Conservation (phyloP, 2,329 filamentous ascomycete species). For the Metarhizium humberi region DNA sequence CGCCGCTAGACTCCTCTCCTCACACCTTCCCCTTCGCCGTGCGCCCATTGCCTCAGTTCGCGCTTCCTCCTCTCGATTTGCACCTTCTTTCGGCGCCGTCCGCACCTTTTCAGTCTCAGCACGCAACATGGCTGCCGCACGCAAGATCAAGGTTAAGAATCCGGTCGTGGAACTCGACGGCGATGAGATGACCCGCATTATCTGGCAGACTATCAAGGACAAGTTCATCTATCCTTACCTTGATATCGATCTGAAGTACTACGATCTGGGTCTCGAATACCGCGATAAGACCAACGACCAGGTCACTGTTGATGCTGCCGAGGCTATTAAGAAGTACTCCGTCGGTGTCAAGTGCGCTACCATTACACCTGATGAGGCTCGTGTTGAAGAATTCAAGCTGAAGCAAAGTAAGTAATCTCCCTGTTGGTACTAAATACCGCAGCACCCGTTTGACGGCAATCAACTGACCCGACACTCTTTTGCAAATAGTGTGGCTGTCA, state of each 20-base stretch:
- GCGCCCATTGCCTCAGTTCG: conserved; percentile 14
- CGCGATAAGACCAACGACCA: conserved; percentile 93
- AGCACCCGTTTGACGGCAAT: background rate
- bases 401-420: conserved; percentile 70
- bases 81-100: conserved; percentile 33
- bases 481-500: conserved; percentile 84
- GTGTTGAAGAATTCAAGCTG: conserved; percentile 95
- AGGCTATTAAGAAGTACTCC: conserved; percentile 98
- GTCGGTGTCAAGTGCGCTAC: conserved; percentile 99
- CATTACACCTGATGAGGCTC: conserved; percentile 94
- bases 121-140: conserved; percentile 46
- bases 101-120: conserved; percentile 56
- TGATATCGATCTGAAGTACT: conserved; percentile 97
- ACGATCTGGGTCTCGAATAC: conserved; percentile 87
- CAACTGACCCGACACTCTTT: conserved; percentile 6
- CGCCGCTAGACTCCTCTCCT: conserved; percentile 21
- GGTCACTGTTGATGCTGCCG: conserved; percentile 89
- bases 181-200: conserved; percentile 94
- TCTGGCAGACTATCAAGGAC: conserved; percentile 99
- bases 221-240: conserved; percentile 96
- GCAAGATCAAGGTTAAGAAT: conserved; percentile 99
- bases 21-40: conserved; percentile 19
- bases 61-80: conserved; percentile 29
- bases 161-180: conserved; percentile 96
- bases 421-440: background rate